Evolutionary conservation across 768 basidiomycete genomes (phyloP), one percentile per base, ranked within the genome.

Genomic region (Pulveroboletus sp.): DNA sequence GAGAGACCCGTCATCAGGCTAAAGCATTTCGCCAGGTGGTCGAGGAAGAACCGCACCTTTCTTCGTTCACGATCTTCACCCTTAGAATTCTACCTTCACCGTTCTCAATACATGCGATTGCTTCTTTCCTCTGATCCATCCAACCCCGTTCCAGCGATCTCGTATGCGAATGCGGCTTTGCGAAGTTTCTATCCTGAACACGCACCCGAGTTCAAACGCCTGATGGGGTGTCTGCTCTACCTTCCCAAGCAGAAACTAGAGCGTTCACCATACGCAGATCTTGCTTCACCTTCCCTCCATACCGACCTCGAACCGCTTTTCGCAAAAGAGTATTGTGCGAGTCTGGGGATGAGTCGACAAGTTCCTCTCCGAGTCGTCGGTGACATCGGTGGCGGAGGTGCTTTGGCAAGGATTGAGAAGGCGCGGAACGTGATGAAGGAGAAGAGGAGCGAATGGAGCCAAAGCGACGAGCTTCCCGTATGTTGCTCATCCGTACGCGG

Each of bases 351-450:
- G 86, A 89, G 94, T 57, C 78, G 86, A 49, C 90, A 95, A 58
- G 82, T 89, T 12, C 90, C 93, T 1, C 74, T 99, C 37, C 77
- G 84, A 34, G 91, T 96, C 4, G 86, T 94, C 4, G 91, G 90
- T 4, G 93, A 95, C 58, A 86, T 98, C 43, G 96, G 95, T 2
- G 91, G 89, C 0, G 88, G 90, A 5, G 93, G 94, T 3, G 93
- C 94, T 1, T 68, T 98, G 49, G 85, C 88, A 6, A 82, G 87
- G 61, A 94, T 98, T 37, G 92, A 95, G 71, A 98, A 97, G 67
- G 94, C 92, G 6, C 78, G 90, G 53, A 87, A 85, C 54, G 89
- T 98, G 23, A 89, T 98, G 86, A 82, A 90, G 55, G 92, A 95
- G 63, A 78, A 86, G 58, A 88, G 91, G 74, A 92, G 89, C 57